These are phyloP conservation scores for Candida maltosa DNA, from an alignment of 805 yeast genomes.

Conservation along the genomic window DNA sequence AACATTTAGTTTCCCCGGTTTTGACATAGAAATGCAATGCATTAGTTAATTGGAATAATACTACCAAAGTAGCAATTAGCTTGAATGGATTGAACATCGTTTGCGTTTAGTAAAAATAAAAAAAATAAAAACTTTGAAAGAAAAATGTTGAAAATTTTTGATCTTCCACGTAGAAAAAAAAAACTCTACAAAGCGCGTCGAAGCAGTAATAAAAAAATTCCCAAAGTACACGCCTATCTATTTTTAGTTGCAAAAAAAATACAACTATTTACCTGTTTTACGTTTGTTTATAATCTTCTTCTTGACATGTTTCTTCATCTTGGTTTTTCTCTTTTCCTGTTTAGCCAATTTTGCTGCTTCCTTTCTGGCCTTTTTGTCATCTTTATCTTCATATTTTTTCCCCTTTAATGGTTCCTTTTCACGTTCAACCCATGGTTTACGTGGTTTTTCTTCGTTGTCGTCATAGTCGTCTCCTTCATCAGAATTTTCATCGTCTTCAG, in stretches of 20 bases:
- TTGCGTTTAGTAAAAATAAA: too few species aligned
- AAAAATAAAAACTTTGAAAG: too few species aligned
- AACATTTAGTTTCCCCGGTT: constrained; percentile 77
- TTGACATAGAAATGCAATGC: constrained; percentile 78
- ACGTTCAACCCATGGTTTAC: constrained; percentile 41
- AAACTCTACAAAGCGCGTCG: neutral
- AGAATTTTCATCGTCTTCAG: constrained; percentile 26
- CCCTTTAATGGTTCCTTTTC: constrained; percentile 48
- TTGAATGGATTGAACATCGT: constrained; percentile 7
- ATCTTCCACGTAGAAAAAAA: constrained; percentile 3
- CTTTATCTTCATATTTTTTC: constrained; percentile 59
- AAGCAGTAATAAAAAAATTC: neutral
- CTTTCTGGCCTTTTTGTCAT: constrained; percentile 46
- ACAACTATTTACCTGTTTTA: constrained; percentile 37
- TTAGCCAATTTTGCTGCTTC: constrained; percentile 28
- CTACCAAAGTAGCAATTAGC: constrained; percentile 8
- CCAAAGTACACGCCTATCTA: neutral
- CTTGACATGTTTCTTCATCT: constrained; percentile 34
- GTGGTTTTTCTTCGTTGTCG: constrained; percentile 21
- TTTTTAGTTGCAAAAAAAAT: neutral
- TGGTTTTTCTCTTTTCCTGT: constrained; percentile 34
- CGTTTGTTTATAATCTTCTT: constrained; percentile 56
- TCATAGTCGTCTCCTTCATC: constrained; percentile 28
- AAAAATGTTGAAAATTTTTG: constrained; percentile 4
- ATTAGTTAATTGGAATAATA: constrained; percentile 13